Evolutionary conservation across 2,329 filamentous ascomycete species (phyloP), one percentile per base, ranked within the genome.

Genomic region (Byssothecium circinans): DNA sequence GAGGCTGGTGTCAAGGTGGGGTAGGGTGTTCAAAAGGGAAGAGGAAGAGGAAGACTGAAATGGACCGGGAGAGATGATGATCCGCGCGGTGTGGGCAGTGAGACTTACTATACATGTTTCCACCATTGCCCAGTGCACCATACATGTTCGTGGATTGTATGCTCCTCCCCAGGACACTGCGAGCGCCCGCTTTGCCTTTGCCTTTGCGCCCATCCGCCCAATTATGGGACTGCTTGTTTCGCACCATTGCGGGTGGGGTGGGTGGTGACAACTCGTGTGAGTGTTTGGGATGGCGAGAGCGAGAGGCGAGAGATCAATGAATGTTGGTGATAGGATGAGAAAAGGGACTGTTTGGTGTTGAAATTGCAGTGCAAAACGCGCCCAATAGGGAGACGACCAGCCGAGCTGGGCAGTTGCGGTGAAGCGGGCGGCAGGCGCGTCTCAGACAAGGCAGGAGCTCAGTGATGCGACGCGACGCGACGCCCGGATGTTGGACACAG

Each of bases 361-460:
- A 22, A 11, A 33, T 32, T 6, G 44, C 17, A 19, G 39, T 4
- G 32, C 33, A 15, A 18, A 33, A 20, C 37, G 37, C 25, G 34
- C 25, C 23, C 22, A 30, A 27, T 32, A 10, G 39, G 27, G 15
- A 23, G 20, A 14, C 12, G 33, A 22, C 17, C 5, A 10, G 10
- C 23, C 5, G 23, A 10, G 23, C 23, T 6, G 23, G 23, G 23
- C 23, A 25, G 23, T 25, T 25, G 23, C 23, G 23, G 23, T 25
- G 23, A 25, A 25, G 23, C 23, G 8, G 17, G 34, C 14, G 34
- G 42, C 30, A 40, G 29, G 36, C 14, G 22, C n/a, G 22, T 22
- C 17, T 11, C 22, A 23, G 18, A 32, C 44, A 40, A 45, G 35
- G 36, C 15, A 39, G 29, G 43, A 45, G 23, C 33, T 17, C 27